phyloP scores from a whole-genome alignment of 441 rosid species.

The Corymbia calophylla region DNA sequence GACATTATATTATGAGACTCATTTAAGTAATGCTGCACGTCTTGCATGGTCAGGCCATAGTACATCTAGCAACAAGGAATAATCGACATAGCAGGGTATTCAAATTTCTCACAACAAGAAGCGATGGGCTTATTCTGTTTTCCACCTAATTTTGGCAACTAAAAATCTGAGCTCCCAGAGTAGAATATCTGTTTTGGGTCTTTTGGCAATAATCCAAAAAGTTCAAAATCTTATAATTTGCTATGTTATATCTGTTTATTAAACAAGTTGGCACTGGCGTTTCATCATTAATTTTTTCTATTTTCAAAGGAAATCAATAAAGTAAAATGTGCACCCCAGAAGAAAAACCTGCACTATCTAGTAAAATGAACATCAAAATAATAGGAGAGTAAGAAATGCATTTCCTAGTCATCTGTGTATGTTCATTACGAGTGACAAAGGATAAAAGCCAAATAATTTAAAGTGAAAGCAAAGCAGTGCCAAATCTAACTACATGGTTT shows the following conservation, averaged over 20 bases:
- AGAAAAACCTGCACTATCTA: not conserved
- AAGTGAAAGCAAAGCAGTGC: not conserved
- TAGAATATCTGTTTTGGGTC: not conserved
- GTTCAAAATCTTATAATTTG: not conserved
- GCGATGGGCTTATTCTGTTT: not conserved
- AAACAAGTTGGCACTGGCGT: not conserved
- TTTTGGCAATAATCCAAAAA: not conserved
- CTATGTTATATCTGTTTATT: not conserved
- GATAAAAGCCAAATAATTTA: not conserved
- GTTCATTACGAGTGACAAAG: not conserved
- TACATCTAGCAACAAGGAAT: not conserved
- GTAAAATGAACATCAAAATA: not conserved
- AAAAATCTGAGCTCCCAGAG: not conserved
- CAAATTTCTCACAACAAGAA: not conserved
- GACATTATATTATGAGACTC: not conserved
- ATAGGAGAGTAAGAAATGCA: not conserved
- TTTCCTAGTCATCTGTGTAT: not conserved
- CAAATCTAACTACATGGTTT: not conserved
- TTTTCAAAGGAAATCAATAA: not conserved
- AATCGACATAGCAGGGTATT: not conserved
- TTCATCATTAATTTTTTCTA: not conserved
- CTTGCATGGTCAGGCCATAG: not conserved
- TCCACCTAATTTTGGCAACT: not conserved
- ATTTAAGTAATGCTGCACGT: not conserved
- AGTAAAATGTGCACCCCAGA: not conserved